phyloP scores from a whole-genome alignment of 2,329 filamentous ascomycete genomes.

The Aureobasidium sp. region DNA sequence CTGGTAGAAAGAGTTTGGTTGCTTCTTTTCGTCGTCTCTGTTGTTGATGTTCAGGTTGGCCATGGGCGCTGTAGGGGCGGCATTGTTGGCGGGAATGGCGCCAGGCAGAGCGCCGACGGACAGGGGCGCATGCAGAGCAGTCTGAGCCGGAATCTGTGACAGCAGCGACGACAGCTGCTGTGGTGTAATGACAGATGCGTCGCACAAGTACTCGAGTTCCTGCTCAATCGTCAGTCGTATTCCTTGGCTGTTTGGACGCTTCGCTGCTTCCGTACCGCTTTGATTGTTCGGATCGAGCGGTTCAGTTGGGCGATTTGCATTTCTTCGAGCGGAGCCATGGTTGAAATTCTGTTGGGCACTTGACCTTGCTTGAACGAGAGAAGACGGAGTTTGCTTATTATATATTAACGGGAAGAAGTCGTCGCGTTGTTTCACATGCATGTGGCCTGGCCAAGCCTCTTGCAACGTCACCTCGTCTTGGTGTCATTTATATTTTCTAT shows the following conservation, averaged over 20 bases:
- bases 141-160: conserved; percentile 65
- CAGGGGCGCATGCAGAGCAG: conserved; percentile 43
- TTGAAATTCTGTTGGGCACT: neutral
- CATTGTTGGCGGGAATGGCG: conserved; percentile 20
- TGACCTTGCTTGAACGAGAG: neutral
- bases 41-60: conserved; percentile 31
- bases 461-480: conserved; percentile 8
- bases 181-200: conserved; percentile 71
- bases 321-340: conserved; percentile 33
- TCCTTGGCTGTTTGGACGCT: neutral
- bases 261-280: conserved; percentile 55
- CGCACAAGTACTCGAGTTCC: conserved; percentile 87
- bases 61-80: conserved; percentile 27
- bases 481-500: neutral
- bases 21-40: conserved; percentile 29
- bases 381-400: neutral
- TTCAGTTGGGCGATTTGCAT: conserved; percentile 60
- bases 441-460: conserved; percentile 7
- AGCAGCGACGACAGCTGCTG: conserved; percentile 69
- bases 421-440: conserved; percentile 13
- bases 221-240: conserved; percentile 33
- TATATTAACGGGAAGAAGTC: too few species aligned
- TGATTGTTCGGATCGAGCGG: conserved; percentile 79
- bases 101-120: conserved; percentile 32
- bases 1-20: conserved; percentile 31